Percentiles rank a stretch among this genome's conserved stretches.
Evolutionary conservation across 2,329 filamentous ascomycete species (phyloP).

Genomic region (Epichloe glyceriae): DNA sequence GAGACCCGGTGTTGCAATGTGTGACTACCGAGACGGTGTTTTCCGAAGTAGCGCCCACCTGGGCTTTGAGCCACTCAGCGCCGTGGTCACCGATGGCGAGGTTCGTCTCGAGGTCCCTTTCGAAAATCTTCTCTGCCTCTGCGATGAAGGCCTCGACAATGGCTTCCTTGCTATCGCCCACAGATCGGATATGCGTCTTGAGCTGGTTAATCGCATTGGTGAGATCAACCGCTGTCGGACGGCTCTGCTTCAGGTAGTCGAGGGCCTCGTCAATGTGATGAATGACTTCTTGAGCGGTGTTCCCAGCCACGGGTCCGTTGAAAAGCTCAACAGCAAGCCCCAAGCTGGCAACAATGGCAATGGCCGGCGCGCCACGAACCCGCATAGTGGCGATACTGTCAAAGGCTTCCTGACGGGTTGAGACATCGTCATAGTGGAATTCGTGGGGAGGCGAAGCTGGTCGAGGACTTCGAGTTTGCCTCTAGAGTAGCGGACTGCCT

Average conservation of each 20-base stretch:
- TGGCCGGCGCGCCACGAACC: conserved; percentile 73
- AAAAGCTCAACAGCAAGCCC: conserved; percentile 75
- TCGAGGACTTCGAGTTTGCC: conserved; percentile 67
- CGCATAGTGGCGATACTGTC: conserved; percentile 73
- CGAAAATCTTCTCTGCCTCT: conserved; percentile 75
- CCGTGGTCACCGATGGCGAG: conserved; percentile 72
- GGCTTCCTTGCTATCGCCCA: conserved; percentile 30
- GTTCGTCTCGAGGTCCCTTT: conserved; percentile 80
- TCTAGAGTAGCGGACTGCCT: conserved; percentile 65
- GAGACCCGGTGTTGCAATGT: conserved; percentile 94
- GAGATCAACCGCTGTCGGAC: conserved; percentile 90
- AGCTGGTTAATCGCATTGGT: conserved; percentile 79
- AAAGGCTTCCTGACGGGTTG: conserved; percentile 61
- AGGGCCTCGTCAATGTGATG: conserved; percentile 63
- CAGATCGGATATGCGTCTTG: conserved; percentile 45
- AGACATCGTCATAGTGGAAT: conserved; percentile 63
- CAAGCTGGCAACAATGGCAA: conserved; percentile 92
- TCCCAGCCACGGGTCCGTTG: conserved; percentile 33
- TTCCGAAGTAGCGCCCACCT: conserved; percentile 35
- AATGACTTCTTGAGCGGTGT: conserved; percentile 43
- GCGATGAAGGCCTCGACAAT: conserved; percentile 61
- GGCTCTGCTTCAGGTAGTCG: conserved; percentile 75
- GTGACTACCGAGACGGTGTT: conserved; percentile 67
- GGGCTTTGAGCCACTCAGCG: conserved; percentile 64
- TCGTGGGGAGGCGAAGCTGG: conserved; percentile 70